Evolutionary conservation across 257 asterid genomes (phyloP), one percentile per base, ranked within the genome.

Genomic region (Capsicum chinense): DNA sequence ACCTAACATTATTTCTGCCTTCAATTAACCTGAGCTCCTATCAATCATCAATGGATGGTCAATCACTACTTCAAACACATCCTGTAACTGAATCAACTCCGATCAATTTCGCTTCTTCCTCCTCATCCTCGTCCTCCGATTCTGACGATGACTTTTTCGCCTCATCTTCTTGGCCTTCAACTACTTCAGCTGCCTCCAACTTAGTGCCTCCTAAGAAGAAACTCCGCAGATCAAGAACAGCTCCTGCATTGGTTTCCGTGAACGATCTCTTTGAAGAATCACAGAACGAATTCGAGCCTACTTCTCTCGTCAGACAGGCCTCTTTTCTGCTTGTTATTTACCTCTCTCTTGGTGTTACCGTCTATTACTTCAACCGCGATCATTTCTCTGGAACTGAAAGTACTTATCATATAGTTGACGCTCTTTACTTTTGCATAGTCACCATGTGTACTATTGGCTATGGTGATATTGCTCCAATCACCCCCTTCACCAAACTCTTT

Each of bases 371-470:
- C 12, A 90, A 86, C 59, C 89, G 85, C 86, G 91, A 91, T 35
- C 69, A 88, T 84, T 93, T 94, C 85, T 83, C 83, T 60, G 94
- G 89, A 57, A 57, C 76, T 17, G 92, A 91, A 57, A 26, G 33
- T 26, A 94, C 98, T 2, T 94, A 92, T 78, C 92, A 95, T 3
- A 93, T 90, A 12, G 97, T 94, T 47, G 98, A 94, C 86, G 98
- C 95, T 44, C 86, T 94, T 48, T 94, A 94, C 80, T 94, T 94
- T 70, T 92, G 97, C 84, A 92, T 94, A 83, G 98, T 94, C 73
- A 94, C 98, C 42, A 92, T 94, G 98, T 92, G 98, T 84, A 94
- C 98, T 3, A 94, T 94, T 74, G 98, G 98, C 4, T 94, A 94
- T 19, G 98, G 98, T 5, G 98, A 94, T 83, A 94, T 94, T 86